Percentiles rank a stretch among this genome's conserved stretches.
Conservation (phyloP, 2,329 filamentous ascomycete species). For the Trichophyton equinum region DNA sequence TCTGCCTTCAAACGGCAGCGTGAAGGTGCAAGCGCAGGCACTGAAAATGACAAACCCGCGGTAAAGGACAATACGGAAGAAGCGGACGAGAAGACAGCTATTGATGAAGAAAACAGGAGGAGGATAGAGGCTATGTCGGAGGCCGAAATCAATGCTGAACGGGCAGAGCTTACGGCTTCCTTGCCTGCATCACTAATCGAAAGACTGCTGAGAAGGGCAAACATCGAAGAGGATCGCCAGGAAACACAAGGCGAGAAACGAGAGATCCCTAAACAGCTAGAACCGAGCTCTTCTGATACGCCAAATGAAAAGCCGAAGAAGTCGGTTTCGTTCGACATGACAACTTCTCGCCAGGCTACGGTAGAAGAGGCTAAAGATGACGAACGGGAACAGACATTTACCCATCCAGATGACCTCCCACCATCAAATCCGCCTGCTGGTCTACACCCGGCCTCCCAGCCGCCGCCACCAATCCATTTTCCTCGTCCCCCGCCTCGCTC, state of each 20-base stretch:
- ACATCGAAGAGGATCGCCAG: conserved; percentile 50
- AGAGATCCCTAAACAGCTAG: neutral
- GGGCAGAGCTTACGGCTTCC: conserved; percentile 64
- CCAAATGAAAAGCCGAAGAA: conserved; percentile 13
- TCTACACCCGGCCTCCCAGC: conserved; percentile 29
- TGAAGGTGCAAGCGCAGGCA: conserved; percentile 14
- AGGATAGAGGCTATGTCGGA: conserved; percentile 65
- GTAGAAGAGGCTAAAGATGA: conserved; percentile 5
- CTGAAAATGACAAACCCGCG: conserved; percentile 9
- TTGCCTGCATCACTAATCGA: conserved; percentile 66
- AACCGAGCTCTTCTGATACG: conserved; percentile 2
- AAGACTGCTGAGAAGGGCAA: conserved; percentile 61
- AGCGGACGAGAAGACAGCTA: conserved; percentile 53
- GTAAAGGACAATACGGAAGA: conserved; percentile 23
- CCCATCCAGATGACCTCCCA: conserved; percentile 22
- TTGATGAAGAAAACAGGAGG: conserved; percentile 70
- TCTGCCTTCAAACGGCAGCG: conserved; percentile 72
- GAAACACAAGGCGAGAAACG: conserved; percentile 5
- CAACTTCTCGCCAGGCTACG: conserved; percentile 8
- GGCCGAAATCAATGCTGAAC: conserved; percentile 68
- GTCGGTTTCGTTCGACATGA: conserved; percentile 21
- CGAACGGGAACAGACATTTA: conserved; percentile 2
- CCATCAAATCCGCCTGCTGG: conserved; percentile 27
- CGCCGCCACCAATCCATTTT: conserved; percentile 31
- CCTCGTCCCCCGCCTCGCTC: conserved; percentile 34